These are phyloP conservation scores for Cyclotella atomus DNA, from an alignment of 108 stramenopile species.

Conservation along the genomic window DNA sequence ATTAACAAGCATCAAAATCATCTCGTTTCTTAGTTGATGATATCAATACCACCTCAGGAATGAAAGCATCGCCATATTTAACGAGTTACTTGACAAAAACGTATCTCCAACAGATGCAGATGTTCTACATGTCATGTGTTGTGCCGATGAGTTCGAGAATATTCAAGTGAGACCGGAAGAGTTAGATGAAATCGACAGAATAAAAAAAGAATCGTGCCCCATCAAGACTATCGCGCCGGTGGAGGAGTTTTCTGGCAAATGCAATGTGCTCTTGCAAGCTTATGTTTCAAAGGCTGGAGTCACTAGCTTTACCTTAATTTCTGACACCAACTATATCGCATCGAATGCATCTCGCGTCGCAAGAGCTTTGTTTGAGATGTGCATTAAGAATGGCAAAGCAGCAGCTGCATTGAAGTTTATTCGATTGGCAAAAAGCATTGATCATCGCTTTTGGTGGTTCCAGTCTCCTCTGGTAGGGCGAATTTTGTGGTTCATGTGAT, in stretches of 20 bases:
- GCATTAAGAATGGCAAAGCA: conserved; percentile 69
- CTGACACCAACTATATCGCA: conserved; percentile 97
- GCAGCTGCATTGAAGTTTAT: conserved; percentile 86
- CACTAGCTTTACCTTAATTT: conserved; percentile 91
- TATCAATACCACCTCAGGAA: conserved; percentile 34
- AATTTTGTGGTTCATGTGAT: background rate
- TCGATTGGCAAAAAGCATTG: conserved; percentile 91
- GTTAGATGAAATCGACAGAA: conserved; percentile 77
- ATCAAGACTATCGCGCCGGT: conserved; percentile 46
- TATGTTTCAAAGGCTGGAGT: conserved; percentile 82
- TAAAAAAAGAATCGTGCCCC: conserved; percentile 44
- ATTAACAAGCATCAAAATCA: background rate
- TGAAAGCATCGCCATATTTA: conserved; percentile 94
- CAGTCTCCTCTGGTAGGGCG: conserved; percentile 76
- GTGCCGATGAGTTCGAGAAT: conserved; percentile 96
- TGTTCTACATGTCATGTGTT: conserved; percentile 84
- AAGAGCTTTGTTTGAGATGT: conserved; percentile 97
- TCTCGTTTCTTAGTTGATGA: background rate
- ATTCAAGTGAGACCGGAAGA: conserved; percentile 96
- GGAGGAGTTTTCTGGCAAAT: conserved; percentile 90
- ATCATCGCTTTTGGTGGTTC: conserved; percentile 96
- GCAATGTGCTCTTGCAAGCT: conserved; percentile 91
- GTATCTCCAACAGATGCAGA: conserved; percentile 78
- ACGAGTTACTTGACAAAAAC: conserved; percentile 70
- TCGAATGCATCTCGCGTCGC: conserved; percentile 96